These are phyloP conservation scores for Penium margaritaceum DNA, from an alignment of 139 green algal species.

Conservation along the genomic window DNA sequence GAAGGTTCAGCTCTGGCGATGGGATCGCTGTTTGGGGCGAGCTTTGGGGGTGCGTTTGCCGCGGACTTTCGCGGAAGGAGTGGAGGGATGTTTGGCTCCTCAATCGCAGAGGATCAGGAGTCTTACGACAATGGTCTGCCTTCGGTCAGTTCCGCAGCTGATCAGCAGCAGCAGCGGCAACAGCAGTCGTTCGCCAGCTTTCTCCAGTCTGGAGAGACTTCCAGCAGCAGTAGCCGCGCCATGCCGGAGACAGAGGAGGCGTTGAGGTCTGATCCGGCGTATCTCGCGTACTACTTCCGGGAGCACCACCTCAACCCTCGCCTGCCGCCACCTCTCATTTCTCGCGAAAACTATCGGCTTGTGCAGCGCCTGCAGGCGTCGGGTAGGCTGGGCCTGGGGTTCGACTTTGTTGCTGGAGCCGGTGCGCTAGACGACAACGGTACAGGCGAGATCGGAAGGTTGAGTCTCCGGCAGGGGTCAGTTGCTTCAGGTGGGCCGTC, in stretches of 20 bases:
- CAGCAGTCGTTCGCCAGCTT: too few species aligned
- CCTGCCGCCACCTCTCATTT: slow-evolving; percentile 39
- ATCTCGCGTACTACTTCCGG: slow-evolving; percentile 44
- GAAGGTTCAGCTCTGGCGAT: slow-evolving; percentile 21
- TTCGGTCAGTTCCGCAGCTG: too few species aligned
- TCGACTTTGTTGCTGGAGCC: neutral
- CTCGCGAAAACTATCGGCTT: slow-evolving; percentile 40
- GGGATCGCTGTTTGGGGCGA: neutral
- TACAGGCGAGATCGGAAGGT: neutral
- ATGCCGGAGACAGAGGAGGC: slow-evolving; percentile 35
- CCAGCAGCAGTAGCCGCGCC: neutral
- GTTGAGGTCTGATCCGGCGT: slow-evolving; percentile 36
- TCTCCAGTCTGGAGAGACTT: too few species aligned
- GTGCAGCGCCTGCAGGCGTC: slow-evolving; percentile 25
- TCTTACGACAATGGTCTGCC: too few species aligned
- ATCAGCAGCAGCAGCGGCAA: neutral
- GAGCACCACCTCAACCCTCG: slow-evolving; percentile 43
- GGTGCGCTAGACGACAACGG: neutral
- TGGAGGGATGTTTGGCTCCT: neutral
- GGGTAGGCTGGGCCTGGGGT: neutral
- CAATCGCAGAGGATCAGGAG: neutral
- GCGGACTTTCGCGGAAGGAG: neutral
- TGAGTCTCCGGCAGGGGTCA: neutral
- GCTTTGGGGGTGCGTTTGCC: neutral
- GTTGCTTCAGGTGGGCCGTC: too few species aligned